A percentile compares a stretch with the other conserved stretches of the same genome.
Evolutionary conservation across 1,139 yeast species (phyloP).

Genomic region (Pichia sp.): DNA sequence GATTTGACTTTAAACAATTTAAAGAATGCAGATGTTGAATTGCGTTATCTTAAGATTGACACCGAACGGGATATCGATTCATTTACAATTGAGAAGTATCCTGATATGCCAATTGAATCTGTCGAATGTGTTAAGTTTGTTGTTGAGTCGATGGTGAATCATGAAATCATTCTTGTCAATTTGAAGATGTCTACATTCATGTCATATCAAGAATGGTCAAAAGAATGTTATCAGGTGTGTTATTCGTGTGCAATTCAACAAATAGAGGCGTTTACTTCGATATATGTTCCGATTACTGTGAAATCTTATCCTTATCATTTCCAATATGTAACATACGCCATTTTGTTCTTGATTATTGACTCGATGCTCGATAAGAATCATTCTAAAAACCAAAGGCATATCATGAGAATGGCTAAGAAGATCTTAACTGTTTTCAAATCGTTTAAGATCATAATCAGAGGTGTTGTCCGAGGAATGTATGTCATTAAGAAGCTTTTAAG

Average conservation of each 20-base stretch:
- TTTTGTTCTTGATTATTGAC: constrained; percentile 29
- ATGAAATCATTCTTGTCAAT: constrained; percentile 30
- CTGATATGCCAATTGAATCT: constrained; percentile 5
- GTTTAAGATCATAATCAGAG: constrained; percentile 25
- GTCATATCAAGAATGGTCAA: constrained; percentile 25
- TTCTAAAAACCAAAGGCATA: constrained; percentile 17
- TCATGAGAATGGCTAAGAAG: constrained; percentile 18
- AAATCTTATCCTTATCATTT: constrained; percentile 26
- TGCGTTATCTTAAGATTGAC: constrained; percentile 24
- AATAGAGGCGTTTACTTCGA: constrained; percentile 19
- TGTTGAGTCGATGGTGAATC: constrained; percentile 17
- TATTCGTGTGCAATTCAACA: constrained; percentile 22
- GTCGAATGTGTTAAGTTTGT: constrained; percentile 22
- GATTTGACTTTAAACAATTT: constrained; percentile 20
- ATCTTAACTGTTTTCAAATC: constrained; percentile 24
- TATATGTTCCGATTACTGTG: constrained; percentile 17
- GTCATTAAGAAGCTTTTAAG: constrained; percentile 25
- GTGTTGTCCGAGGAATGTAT: constrained; percentile 30
- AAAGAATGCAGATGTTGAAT: constrained; percentile 27
- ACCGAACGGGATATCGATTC: constrained; percentile 20
- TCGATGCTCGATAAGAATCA: constrained; percentile 23
- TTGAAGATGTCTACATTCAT: constrained; percentile 29
- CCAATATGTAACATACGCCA: constrained; percentile 26
- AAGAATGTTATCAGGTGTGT: constrained; percentile 22
- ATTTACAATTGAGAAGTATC: constrained; percentile 16